Percentiles rank a stretch among this genome's conserved stretches.
phyloP scores from a whole-genome alignment of 177 flowering plant species.

The Vitis hybrid region DNA sequence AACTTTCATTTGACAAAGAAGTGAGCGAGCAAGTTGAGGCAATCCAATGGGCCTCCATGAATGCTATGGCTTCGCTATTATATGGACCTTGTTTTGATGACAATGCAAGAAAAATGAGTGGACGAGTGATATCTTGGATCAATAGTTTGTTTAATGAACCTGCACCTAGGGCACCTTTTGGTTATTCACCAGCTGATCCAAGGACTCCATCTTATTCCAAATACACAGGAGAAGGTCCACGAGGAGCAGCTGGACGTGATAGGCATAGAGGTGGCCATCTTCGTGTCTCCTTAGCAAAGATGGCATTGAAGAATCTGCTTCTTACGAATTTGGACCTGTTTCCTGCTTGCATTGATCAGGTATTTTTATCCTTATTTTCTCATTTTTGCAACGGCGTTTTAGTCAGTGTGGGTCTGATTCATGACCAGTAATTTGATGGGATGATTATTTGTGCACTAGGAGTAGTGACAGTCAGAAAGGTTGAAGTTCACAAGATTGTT shows the following conservation, averaged over 20 bases:
- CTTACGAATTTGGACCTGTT: conserved; percentile 94
- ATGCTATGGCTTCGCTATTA: conserved; percentile 93
- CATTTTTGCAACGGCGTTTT: neutral
- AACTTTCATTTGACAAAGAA: conserved; percentile 92
- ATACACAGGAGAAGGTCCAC: conserved; percentile 68
- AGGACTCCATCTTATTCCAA: conserved; percentile 96
- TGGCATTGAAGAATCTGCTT: conserved; percentile 93
- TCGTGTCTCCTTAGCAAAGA: conserved; percentile 80
- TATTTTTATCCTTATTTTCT: conserved; percentile 19
- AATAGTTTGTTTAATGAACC: conserved; percentile 90
- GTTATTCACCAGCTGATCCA: conserved; percentile 98
- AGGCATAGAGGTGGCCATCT: conserved; percentile 80
- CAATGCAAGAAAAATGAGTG: conserved; percentile 97
- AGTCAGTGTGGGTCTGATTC: neutral
- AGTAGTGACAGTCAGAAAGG: neutral
- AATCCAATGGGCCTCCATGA: conserved; percentile 97
- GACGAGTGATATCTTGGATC: conserved; percentile 92
- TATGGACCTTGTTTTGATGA: conserved; percentile 99
- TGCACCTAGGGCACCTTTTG: conserved; percentile 88
- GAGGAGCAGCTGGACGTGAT: conserved; percentile 75
- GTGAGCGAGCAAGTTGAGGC: conserved; percentile 91
- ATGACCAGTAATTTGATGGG: neutral
- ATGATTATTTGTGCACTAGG: neutral
- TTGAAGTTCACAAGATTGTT: neutral
- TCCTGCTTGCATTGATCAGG: conserved; percentile 99